Percentiles rank a stretch among this genome's conserved stretches.
Evolutionary conservation across 176 grass and related monocot genomes (phyloP).

Genomic region (Thalia dealbata): DNA sequence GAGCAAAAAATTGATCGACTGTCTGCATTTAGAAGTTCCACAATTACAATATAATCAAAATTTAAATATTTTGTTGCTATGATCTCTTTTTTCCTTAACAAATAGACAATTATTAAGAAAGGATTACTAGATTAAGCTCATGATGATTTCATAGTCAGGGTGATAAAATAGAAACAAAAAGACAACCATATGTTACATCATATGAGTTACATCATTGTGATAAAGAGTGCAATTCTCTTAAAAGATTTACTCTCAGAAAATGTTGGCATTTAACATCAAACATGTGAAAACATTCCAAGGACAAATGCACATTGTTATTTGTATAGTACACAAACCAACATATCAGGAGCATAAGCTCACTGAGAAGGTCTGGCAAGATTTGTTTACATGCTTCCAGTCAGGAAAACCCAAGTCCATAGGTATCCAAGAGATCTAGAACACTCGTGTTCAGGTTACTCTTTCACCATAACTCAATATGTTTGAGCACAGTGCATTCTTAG

Average conservation of each 20-base stretch:
- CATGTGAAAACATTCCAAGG: background rate
- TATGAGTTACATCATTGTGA: background rate
- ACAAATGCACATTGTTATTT: background rate
- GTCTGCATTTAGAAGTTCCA: constrained; percentile 40
- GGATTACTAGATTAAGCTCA: too few species aligned
- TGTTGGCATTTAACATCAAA: background rate
- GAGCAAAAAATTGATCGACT: constrained; percentile 88
- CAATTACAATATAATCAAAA: constrained; percentile 13
- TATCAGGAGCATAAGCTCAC: too few species aligned
- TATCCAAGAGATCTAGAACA: too few species aligned
- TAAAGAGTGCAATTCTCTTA: background rate
- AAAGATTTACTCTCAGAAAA: background rate
- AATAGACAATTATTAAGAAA: background rate
- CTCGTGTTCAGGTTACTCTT: too few species aligned
- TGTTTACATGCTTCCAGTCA: too few species aligned
- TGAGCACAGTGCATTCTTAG: background rate
- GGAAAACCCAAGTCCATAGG: too few species aligned
- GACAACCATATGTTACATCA: background rate
- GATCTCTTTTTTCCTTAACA: too few species aligned
- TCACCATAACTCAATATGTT: background rate
- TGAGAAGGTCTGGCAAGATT: too few species aligned
- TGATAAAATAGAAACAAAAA: background rate
- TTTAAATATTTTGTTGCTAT: background rate
- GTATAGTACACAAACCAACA: background rate
- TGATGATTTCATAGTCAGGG: background rate